Conservation (phyloP, 306 rosid genomes). For the Sophora flavescens region DNA sequence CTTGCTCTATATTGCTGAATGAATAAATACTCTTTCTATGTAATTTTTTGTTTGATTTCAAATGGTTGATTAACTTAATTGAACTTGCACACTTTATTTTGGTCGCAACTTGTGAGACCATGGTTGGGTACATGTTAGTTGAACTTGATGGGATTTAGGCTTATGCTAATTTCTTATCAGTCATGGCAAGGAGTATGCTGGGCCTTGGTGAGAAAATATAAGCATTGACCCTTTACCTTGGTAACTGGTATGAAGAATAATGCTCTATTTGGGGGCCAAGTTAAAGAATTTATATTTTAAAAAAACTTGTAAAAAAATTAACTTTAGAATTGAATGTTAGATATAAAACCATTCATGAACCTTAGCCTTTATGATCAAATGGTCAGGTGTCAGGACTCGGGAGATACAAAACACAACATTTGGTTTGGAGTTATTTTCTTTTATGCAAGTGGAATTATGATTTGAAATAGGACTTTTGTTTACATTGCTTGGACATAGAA, state of each 20-base stretch:
- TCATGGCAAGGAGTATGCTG: slow-evolving; percentile 3
- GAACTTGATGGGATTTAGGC: slow-evolving; percentile 27
- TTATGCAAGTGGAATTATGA: background rate
- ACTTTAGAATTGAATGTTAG: no score
- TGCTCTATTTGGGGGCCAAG: no score
- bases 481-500: no score
- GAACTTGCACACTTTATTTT: slow-evolving; percentile 1
- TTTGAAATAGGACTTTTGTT: background rate
- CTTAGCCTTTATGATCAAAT: no score
- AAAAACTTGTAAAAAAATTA: no score
- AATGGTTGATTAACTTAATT: background rate
- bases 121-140: slow-evolving; percentile 16
- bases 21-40: slow-evolving; percentile 9
- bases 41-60: slow-evolving; percentile 10
- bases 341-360: no score
- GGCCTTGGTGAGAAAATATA: slow-evolving; percentile 9
- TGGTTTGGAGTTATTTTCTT: slow-evolving; percentile 29
- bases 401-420: background rate
- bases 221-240: background rate
- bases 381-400: no score
- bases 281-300: no score
- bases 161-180: slow-evolving; percentile 12
- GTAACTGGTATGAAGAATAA: no score
- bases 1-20: slow-evolving; percentile 35
- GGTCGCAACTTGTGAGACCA: slow-evolving; percentile 32